Conservation (phyloP, 352 stramenopile species). For the Phytophthora vignae region DNA sequence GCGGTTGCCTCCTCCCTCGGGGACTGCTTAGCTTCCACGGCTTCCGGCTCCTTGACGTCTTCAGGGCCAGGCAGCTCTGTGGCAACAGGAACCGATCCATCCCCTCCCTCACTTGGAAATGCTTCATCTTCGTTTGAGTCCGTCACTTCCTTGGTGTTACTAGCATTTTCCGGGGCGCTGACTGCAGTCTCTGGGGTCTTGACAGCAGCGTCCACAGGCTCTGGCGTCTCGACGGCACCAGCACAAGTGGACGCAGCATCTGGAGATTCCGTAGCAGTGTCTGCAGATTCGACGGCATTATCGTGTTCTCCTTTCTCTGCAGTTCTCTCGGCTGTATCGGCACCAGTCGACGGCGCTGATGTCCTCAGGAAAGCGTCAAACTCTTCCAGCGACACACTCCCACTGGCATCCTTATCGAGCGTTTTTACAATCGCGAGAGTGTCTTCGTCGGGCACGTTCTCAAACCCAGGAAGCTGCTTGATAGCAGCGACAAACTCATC, state of each 20-base stretch:
- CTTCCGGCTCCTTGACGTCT: conserved; percentile 3
- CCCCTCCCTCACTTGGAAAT: conserved; percentile 11
- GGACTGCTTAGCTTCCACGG: not conserved
- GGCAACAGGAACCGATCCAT: conserved; percentile 19
- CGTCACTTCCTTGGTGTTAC: not conserved
- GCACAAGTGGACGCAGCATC: no score
- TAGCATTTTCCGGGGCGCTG: not conserved
- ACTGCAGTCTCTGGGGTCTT: not conserved
- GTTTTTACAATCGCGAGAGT: conserved; percentile 44
- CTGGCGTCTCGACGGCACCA: no score
- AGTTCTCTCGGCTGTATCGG: not conserved
- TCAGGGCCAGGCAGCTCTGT: not conserved
- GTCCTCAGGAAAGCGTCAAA: conserved; percentile 49
- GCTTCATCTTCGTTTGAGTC: not conserved
- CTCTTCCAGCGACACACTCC: conserved; percentile 64
- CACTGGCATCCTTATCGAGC: conserved; percentile 64
- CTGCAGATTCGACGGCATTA: not conserved
- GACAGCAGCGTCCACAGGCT: not conserved
- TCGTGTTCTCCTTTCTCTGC: not conserved
- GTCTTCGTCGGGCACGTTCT: conserved; percentile 44
- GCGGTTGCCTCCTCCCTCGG: not conserved
- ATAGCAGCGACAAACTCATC: conserved; percentile 61
- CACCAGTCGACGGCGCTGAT: not conserved
- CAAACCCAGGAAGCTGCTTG: conserved; percentile 55
- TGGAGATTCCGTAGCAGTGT: not conserved